Evolutionary conservation across 2,329 filamentous ascomycete species (phyloP), one percentile per base, ranked within the genome.

Genomic region (Verticillium nonalfalfae): DNA sequence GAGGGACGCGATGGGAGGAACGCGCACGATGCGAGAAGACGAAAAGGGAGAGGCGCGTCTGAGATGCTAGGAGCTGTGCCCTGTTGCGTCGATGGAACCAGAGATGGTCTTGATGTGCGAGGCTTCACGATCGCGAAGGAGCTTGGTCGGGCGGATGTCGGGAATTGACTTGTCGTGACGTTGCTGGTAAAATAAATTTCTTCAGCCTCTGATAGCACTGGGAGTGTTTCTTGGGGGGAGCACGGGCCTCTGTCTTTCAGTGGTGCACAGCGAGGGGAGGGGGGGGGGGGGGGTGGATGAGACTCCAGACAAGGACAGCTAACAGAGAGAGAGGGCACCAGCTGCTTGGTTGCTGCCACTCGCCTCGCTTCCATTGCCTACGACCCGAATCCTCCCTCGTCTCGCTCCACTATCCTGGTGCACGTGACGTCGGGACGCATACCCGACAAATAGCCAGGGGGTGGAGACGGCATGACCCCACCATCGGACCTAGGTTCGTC

Each of bases 121-220:
- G 45, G 15, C 45, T 52, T 52, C 45, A 52, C 45, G 39, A 21
- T 52, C 15, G 45, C 45, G 45, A 18, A 18, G 18, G 21, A 52
- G 45, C 45, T 31, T 52, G 45, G 21, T 57, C 60, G 60, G 56
- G 31, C 45, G 45, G 58, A 34, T 36, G 45, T 54, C 18, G 40
- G 26, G 57, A 52, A 34, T 59, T 26, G 26, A 15, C 26, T 58
- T 31, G 57, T 50, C 26, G 31, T 59, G 58, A 59, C 40, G 40
- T 59, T 52, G 45, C 58, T 26, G 36, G 58, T 56, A 67, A 60
- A 65, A 62, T 67, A 66, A 65, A 66, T 66, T 66, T 66, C 65
- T 66, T 65, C 63, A 58, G 60, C 57, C 60, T 61, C 62, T 58
- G 63, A 60, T 59, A 59, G 61, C 63, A 64, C 64, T 64, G 57